Conservation (phyloP, 2,329 filamentous ascomycete species). For the Botryotinia calthae region DNA sequence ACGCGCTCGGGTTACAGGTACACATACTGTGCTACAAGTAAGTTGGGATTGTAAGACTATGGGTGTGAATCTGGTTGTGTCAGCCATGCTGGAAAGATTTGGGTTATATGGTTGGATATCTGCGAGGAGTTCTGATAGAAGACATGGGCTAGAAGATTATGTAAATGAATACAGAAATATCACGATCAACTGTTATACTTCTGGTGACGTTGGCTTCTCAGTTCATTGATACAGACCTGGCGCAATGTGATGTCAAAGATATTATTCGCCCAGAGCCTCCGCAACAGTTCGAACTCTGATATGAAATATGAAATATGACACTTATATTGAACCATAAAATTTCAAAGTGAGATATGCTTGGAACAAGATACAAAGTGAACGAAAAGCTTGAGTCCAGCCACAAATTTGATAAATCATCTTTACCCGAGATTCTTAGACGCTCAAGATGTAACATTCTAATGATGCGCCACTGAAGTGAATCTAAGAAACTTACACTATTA, state of each 20-base stretch:
- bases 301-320: not conserved
- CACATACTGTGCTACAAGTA: not conserved
- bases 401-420: not conserved
- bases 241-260: not conserved
- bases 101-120: accelerated
- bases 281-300: accelerated
- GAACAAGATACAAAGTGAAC: not conserved
- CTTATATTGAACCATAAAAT: not conserved
- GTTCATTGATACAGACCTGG: not conserved
- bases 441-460: not conserved
- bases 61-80: too few species aligned
- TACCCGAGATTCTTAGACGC: not conserved
- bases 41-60: accelerated
- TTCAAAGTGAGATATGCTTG: not conserved
- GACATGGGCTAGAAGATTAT: too few species aligned
- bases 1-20: too few species aligned
- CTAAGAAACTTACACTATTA: not conserved
- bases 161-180: too few species aligned
- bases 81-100: not conserved
- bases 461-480: not conserved
- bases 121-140: too few species aligned
- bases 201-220: not conserved
- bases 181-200: not conserved
- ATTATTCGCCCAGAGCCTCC: not conserved
- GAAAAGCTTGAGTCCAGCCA: not conserved